A percentile compares a stretch with the other conserved stretches of the same genome.
phyloP scores from a whole-genome alignment of 1,284 basidiomycete genomes.

The Puccinia polysora region DNA sequence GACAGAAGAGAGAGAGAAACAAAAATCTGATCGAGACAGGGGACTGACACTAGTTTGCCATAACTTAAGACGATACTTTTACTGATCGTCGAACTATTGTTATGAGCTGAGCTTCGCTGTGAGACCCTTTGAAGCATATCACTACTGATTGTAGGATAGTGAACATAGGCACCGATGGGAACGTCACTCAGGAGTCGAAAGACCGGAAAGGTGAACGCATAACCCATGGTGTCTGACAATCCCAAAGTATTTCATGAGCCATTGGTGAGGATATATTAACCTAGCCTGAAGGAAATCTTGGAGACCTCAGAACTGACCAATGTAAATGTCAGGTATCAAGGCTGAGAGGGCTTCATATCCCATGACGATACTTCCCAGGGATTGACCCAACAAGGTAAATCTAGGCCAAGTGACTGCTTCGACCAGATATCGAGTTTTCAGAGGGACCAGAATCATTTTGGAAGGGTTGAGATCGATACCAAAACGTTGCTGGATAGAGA shows the following conservation, averaged over 20 bases:
- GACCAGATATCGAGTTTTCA: conserved; percentile 67
- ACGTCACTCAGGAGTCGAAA: conserved; percentile 60
- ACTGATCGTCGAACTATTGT: conserved; percentile 65
- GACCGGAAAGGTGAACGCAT: conserved; percentile 83
- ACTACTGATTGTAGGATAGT: conserved; percentile 92
- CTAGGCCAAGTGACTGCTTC: conserved; percentile 77
- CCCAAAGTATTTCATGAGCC: conserved; percentile 24
- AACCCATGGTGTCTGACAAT: conserved; percentile 86
- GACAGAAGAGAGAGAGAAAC: too few relatives aligned
- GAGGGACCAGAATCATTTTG: conserved; percentile 71
- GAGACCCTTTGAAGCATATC: conserved; percentile 84
- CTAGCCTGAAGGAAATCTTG: neutral
- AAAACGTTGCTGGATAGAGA: conserved; percentile 65
- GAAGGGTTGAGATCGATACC: conserved; percentile 67
- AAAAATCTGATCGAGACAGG: neutral
- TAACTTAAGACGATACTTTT: conserved; percentile 61
- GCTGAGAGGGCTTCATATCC: conserved; percentile 70
- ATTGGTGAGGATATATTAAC: neutral
- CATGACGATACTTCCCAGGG: conserved; percentile 75
- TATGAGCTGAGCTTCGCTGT: conserved; percentile 62
- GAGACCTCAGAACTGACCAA: conserved; percentile 61
- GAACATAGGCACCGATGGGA: conserved; percentile 82
- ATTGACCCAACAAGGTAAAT: conserved; percentile 88
- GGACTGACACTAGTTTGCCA: conserved; percentile 68
- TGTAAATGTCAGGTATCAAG: conserved; percentile 79